Conservation (phyloP, 2,329 filamentous ascomycete genomes). For the Scorias spongiosa region DNA sequence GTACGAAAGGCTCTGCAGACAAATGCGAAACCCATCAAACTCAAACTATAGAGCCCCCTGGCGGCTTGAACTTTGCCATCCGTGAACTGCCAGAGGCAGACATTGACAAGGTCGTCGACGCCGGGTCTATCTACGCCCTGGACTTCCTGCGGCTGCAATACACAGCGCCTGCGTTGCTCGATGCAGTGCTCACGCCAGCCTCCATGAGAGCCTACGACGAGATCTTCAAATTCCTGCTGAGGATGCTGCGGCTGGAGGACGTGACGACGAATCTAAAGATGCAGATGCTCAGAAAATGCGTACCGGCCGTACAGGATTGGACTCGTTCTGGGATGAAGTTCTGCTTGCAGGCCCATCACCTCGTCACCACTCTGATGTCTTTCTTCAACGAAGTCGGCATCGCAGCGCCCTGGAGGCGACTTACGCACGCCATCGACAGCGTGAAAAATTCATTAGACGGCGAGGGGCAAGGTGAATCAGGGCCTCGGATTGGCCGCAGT, state of each 20-base stretch:
- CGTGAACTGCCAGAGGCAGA: slow-evolving; percentile 65
- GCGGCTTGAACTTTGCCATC: slow-evolving; percentile 53
- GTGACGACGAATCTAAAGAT: slow-evolving; percentile 27
- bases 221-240: slow-evolving; percentile 67
- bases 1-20: neutral
- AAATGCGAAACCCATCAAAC: neutral
- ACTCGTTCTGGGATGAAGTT: slow-evolving; percentile 29
- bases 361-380: slow-evolving; percentile 54
- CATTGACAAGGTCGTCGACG: slow-evolving; percentile 69
- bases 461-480: slow-evolving; percentile 22
- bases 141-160: slow-evolving; percentile 86
- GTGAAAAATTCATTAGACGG: slow-evolving; percentile 44
- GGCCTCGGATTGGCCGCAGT: slow-evolving; percentile 2
- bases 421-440: slow-evolving; percentile 49
- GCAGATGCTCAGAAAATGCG: neutral
- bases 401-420: slow-evolving; percentile 53
- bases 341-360: slow-evolving; percentile 62
- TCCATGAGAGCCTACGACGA: slow-evolving; percentile 68
- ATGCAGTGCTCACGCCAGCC: slow-evolving; percentile 54
- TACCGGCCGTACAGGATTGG: neutral
- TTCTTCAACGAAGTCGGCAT: slow-evolving; percentile 75
- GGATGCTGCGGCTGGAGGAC: slow-evolving; percentile 57
- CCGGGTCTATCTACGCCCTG: slow-evolving; percentile 70
- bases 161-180: slow-evolving; percentile 55
- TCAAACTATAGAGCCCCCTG: slow-evolving; percentile 22